A percentile compares a stretch with the other conserved stretches of the same genome.
phyloP scores from a whole-genome alignment of 345 rosid genomes.

The Cardamine occulta region DNA sequence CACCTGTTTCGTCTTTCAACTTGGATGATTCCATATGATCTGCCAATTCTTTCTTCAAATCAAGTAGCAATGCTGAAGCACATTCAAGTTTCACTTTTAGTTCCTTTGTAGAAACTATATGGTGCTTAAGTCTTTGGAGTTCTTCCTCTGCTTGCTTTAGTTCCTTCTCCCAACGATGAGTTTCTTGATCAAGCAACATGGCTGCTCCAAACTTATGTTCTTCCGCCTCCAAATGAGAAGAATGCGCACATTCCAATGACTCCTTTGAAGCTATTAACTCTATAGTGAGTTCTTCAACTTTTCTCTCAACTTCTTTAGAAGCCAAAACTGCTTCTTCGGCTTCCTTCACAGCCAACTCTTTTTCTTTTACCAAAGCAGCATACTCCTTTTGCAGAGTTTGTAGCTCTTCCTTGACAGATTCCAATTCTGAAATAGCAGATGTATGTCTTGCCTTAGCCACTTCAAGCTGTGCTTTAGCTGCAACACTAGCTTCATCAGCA shows the following conservation, averaged over 20 bases:
- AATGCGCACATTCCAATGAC: conserved; percentile 83
- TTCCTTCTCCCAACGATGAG: conserved; percentile 82
- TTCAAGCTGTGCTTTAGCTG: conserved; percentile 93
- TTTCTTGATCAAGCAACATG: conserved; percentile 81
- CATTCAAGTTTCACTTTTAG: conserved; percentile 68
- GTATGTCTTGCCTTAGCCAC: conserved; percentile 84
- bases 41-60: conserved; percentile 81
- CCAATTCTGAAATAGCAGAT: conserved; percentile 72
- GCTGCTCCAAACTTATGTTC: conserved; percentile 84
- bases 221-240: conserved; percentile 94
- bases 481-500: conserved; percentile 85
- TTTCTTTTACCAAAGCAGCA: conserved; percentile 62
- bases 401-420: conserved; percentile 74
- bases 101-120: conserved; percentile 71
- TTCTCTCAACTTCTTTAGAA: conserved; percentile 86
- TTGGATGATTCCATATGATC: conserved; percentile 69
- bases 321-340: conserved; percentile 72
- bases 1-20: conserved; percentile 47
- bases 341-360: conserved; percentile 61
- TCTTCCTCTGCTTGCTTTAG: conserved; percentile 86
- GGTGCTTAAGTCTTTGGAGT: conserved; percentile 69
- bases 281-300: conserved; percentile 83
- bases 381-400: conserved; percentile 57
- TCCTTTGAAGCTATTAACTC: conserved; percentile 85
- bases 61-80: conserved; percentile 69